Evolutionary conservation across 495 filamentous ascomycete species (phyloP), one percentile per base, ranked within the genome.

Genomic region (Thozetella sp.): DNA sequence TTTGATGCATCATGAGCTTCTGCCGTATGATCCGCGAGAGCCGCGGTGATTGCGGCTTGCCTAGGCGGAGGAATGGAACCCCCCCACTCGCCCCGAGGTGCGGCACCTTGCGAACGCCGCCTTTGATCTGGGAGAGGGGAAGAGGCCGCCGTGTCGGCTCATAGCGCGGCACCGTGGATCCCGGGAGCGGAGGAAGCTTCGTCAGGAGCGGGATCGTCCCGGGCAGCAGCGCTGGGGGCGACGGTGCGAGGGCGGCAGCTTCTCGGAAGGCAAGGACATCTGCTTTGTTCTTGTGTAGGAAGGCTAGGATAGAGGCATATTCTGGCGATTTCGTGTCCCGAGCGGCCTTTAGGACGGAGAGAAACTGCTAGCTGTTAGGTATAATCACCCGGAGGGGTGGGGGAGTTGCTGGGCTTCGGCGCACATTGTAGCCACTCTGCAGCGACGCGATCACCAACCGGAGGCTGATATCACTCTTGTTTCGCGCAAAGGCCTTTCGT

Each of bases 41-140:
- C 34, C 72, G 72, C 26, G 66, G 63, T 3, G 89, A 80, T 64
- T 92, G 88, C 9, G 90, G 89, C 67, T 92, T 93, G 60, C 78
- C 81, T 53, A 90, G 68, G 23, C 90, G 85, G 46, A 95, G 71
- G 58, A 93, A 88, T 0, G 91, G 89, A n/a, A 90, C 61, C 25
- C 81, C 83, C 37, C 75, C 73, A 2, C 85, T 83, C 1, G 56
- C 61, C 59, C 84, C 83, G 1, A 93, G 69, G 0, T 71, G 71
- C 0, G 91, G 91, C 2, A 93, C 67, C 52, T 76, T 77, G 17
- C 89, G 83, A 45, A 78, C 78, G 10, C 83, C 83, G 24, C 78
- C 82, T 48, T 57, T 67, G 2, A 83, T 68, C 22, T 67, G 53
- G 2, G 76, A 66, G 1, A 77, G 62, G 9, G 80, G 75, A 12